Base-by-base conservation (phyloP, 2,329 filamentous ascomycete genomes). In the Diaporthe sp. region DNA sequence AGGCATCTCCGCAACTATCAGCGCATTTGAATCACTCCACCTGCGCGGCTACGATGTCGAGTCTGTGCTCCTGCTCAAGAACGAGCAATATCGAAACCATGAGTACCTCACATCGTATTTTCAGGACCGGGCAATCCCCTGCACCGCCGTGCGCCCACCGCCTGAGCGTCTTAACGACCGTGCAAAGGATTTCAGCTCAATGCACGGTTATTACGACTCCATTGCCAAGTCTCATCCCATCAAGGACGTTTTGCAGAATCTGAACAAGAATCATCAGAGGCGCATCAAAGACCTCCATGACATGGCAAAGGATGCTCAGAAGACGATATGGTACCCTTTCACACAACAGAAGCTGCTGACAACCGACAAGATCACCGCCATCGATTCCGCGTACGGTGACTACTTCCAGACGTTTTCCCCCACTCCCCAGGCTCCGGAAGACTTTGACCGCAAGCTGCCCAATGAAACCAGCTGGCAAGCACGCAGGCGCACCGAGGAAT, bases 261-360 rank as follows among this genome's bases (percentile, higher is more conserved):
- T 75, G 7, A 39, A 68, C 9, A 25, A 22, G 9, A 51, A 51
- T 17, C 73, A 75, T 51, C 78, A 83, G 1, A 76, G 84, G 4
- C 89, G 93, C 4, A 86, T 95, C 17, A 80, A 85, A 1, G 84
- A 88, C 0, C 83, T 97, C 0, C 88, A 92, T 44, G 86, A 84
- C 1, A 92, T 96, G 89, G 84, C 91, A 0, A 79, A 83, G 1
- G 86, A 88, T 53, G 94, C 94, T 0, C 86, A 91, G 72, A 81
- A 88, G 13, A 86, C 86, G 3, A 95, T 97, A 50, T 97, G 94
- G 94, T 96, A 96, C 78, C 94, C 95, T 0, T 97, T 97, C 78
- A 96, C 94, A 0, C 94, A 97, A 78, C 94, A 97, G 76, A 90
- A 90, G 53, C 86, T 89, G 66, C 85, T 94, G 77, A 85, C 86